Evolutionary conservation across 495 filamentous ascomycete species (phyloP), one percentile per base, ranked within the genome.

Genomic region (Podospora appendiculata): DNA sequence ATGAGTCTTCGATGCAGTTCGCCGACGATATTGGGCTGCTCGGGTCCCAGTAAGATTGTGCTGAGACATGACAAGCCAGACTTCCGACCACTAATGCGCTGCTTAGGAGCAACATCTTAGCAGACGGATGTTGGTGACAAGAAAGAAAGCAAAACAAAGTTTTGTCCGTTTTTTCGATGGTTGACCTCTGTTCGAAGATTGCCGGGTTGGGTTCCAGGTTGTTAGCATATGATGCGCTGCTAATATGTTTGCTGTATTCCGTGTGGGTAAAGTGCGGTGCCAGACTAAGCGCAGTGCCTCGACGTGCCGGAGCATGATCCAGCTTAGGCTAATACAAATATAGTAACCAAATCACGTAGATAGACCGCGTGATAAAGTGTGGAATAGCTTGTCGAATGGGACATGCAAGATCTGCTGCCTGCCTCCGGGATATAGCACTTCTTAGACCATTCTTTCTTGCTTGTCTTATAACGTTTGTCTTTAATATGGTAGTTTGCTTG

Each of bases 1-100:
- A 57, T 9, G 63, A 66, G 32, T 48, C 48, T 36, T 54, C 44
- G 9, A 53, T 35, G n/a, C 67, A 67, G 17, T 55, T 46, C 25
- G 56, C 51, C 8, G 50, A 12, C 6, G 53, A 48, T n/a, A 43
- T 25, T 11, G 47, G 41, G 2, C 19, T 25, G 0, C 34, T 50
- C 4, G 44, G 39, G 9, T 6, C 17, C n/a, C 36, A 55, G 32
- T 61, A 56, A 25, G 58, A 53, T 40, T 56, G 53, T 34, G 45
- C 56, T 11, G 53, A 52, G 25, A 52, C 10, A 32, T 45, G n/a
- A 36, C 62, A 39, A 57, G 43, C 40, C 46, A 56, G 9, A 49
- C 57, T 25, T 43, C 55, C 45, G 34, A 58, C 41, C 32, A 46
- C 36, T 9, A 6, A 41, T 5, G 53, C 13, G 8, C 41, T 16